Conservation (phyloP, 768 basidiomycete genomes). For the Saitozyma sp. region DNA sequence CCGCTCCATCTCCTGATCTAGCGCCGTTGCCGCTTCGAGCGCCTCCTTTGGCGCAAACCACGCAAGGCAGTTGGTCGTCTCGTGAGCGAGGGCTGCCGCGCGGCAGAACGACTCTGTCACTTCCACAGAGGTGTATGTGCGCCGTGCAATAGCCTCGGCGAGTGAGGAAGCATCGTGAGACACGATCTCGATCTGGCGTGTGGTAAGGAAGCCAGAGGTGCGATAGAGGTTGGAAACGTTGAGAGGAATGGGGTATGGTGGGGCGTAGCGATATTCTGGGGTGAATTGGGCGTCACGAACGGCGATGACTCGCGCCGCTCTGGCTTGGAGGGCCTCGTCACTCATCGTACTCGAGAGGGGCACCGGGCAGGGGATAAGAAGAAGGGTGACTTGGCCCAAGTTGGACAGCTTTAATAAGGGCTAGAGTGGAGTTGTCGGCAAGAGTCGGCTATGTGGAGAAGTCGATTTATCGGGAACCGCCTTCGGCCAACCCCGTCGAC, state of each 20-base stretch:
- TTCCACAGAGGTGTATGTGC: slow-evolving; percentile 22
- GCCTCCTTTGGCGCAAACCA: slow-evolving; percentile 27
- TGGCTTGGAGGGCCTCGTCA: no score
- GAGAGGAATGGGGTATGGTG: neutral
- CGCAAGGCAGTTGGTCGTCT: slow-evolving; percentile 48
- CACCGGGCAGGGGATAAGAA: no score
- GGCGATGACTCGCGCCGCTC: no score
- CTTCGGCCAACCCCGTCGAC: no score
- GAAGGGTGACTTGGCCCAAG: no score
- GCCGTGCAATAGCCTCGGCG: slow-evolving; percentile 11
- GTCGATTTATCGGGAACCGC: no score
- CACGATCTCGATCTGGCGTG: slow-evolving; percentile 19
- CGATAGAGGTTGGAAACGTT: slow-evolving; percentile 7
- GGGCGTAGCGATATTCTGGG: no score
- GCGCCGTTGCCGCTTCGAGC: slow-evolving; percentile 21
- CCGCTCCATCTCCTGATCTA: slow-evolving; percentile 23
- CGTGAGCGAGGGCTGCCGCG: slow-evolving; percentile 33
- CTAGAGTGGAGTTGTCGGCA: no score
- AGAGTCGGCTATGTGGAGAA: no score
- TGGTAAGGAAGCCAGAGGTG: slow-evolving; percentile 8
- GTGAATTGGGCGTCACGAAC: no score
- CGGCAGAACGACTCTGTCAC: slow-evolving; percentile 29
- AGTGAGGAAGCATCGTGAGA: slow-evolving; percentile 21
- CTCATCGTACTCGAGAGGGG: no score
- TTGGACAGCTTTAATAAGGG: no score